Evolutionary conservation across 2,329 filamentous ascomycete genomes (phyloP).

Genomic region (Rutstroemia sydowiana): DNA sequence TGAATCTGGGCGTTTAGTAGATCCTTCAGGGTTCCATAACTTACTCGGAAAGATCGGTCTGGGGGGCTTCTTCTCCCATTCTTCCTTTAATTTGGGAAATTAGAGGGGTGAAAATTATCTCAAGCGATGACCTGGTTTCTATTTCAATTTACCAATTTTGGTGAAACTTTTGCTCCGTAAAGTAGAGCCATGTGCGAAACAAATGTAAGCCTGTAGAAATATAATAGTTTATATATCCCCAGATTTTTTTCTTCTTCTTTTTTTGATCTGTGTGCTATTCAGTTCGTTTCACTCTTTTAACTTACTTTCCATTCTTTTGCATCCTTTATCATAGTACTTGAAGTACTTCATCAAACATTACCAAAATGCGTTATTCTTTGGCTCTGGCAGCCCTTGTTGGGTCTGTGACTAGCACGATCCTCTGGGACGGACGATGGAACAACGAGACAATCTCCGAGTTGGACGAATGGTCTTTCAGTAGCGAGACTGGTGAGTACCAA

Average conservation of each 20-base stretch:
- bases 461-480: constrained; percentile 58
- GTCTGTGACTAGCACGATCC: constrained; percentile 36
- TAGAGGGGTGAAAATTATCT: background rate
- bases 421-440: constrained; percentile 63
- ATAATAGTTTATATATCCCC: background rate
- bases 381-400: constrained; percentile 18
- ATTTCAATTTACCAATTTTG: background rate
- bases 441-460: constrained; percentile 48
- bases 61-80: background rate
- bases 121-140: background rate
- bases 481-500: constrained; percentile 62
- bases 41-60: background rate
- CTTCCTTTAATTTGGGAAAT: constrained; percentile 10
- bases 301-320: background rate
- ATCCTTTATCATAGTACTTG: constrained; percentile 1
- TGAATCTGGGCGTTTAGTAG: background rate
- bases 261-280: constrained; percentile 9
- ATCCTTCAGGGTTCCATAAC: too few relatives aligned
- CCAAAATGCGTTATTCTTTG: constrained; percentile 22
- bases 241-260: background rate
- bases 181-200: background rate
- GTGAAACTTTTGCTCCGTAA: too few relatives aligned
- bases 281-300: constrained; percentile 10
- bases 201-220: background rate
- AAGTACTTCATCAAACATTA: background rate